These are phyloP conservation scores for Pilaira anomala DNA, from an alignment of 192 early-diverging fungal genomes.

Conservation along the genomic window DNA sequence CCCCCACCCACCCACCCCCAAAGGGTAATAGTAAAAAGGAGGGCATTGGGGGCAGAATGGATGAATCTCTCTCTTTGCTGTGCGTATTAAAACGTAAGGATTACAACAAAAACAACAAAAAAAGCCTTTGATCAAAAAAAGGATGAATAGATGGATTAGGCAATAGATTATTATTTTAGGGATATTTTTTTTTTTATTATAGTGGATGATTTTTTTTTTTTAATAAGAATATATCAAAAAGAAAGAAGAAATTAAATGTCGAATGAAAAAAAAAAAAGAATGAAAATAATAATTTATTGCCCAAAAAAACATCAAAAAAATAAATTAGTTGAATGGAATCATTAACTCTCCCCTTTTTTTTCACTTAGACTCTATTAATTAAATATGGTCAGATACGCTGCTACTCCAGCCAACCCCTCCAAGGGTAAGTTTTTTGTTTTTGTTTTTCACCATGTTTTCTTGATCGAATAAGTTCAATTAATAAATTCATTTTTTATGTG, in stretches of 20 bases:
- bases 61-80: slow-evolving; percentile 3
- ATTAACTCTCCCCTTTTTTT: slow-evolving; percentile 4
- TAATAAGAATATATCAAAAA: too few relatives aligned
- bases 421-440: slow-evolving; percentile 55
- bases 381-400: slow-evolving; percentile 81
- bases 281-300: background rate
- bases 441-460: background rate
- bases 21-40: too few relatives aligned
- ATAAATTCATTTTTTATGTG: slow-evolving; percentile 17
- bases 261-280: background rate
- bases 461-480: background rate
- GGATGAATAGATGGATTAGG: slow-evolving; percentile 10
- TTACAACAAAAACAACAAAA: background rate
- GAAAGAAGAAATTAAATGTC: background rate
- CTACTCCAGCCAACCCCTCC: slow-evolving; percentile 74
- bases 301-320: background rate
- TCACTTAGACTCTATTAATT: slow-evolving; percentile 24
- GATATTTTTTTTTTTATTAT: background rate
- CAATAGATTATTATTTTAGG: too few relatives aligned
- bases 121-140: background rate
- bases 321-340: background rate
- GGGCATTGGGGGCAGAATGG: background rate
- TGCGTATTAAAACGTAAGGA: background rate
- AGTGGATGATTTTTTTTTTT: background rate
- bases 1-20: too few relatives aligned